phyloP scores from a whole-genome alignment of 805 yeast genomes.

The Clavispora phyllophila region DNA sequence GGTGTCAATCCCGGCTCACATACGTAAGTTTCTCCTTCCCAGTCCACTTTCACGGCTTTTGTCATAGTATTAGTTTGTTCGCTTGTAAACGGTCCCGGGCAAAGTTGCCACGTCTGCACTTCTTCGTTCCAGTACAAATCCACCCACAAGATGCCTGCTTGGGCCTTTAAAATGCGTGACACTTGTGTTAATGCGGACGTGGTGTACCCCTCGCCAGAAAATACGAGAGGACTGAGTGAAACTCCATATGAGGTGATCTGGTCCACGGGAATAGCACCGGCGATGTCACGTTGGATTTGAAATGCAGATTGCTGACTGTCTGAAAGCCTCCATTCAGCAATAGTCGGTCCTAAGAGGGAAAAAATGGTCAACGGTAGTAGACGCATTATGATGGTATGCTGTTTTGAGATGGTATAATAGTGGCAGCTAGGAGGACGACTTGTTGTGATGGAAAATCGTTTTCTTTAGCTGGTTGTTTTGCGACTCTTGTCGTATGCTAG shows the following conservation, averaged over 20 bases:
- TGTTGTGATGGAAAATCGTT: too few species aligned
- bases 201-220: constrained; percentile 27
- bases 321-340: not conserved
- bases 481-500: too few species aligned
- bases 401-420: too few species aligned
- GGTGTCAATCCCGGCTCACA: constrained; percentile 29
- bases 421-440: too few species aligned
- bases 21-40: constrained; percentile 22
- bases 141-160: constrained; percentile 12
- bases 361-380: not conserved
- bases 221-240: constrained; percentile 24
- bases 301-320: constrained; percentile 14
- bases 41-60: constrained; percentile 12
- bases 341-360: not conserved
- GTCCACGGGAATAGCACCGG: constrained; percentile 26
- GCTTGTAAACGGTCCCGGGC: constrained; percentile 42
- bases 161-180: constrained; percentile 10
- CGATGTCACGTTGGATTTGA: constrained; percentile 34
- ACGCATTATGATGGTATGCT: not conserved
- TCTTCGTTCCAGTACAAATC: constrained; percentile 55
- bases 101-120: constrained; percentile 45
- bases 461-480: too few species aligned
- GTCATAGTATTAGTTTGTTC: constrained; percentile 19
- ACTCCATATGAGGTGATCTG: constrained; percentile 30
- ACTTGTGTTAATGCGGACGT: constrained; percentile 5